A percentile compares a stretch with the other conserved stretches of the same genome.
Evolutionary conservation across 73 alveolate genomes (phyloP).

Genomic region (Paramecium sexaurelia): DNA sequence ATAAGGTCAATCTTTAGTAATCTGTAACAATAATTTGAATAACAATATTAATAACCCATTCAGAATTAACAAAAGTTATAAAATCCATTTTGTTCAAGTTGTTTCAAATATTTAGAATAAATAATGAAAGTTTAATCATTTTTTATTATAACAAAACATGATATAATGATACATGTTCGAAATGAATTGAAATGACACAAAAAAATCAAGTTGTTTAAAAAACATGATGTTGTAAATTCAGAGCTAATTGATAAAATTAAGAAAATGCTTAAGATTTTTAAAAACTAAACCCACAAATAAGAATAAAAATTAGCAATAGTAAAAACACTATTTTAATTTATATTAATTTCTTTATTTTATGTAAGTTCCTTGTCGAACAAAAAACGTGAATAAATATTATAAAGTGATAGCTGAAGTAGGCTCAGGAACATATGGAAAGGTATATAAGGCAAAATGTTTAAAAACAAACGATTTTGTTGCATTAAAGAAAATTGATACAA

Average conservation of each 20-base stretch:
- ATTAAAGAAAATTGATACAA: constrained; percentile 88
- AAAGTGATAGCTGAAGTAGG: constrained; percentile 80
- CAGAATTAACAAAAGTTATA: not conserved
- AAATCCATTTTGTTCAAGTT: not conserved
- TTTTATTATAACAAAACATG: not conserved
- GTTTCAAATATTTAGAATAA: not conserved
- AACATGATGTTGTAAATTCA: no score
- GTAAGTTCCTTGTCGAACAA: constrained; percentile 61
- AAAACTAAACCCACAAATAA: no score
- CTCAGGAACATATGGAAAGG: constrained; percentile 96
- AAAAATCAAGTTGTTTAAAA: no score
- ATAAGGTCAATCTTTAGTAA: not conserved
- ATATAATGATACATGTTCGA: not conserved
- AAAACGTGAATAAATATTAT: constrained; percentile 60
- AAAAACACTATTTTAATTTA: not conserved
- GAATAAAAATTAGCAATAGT: no score
- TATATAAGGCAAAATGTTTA: constrained; percentile 87
- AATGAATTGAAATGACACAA: not conserved
- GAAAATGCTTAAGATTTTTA: no score
- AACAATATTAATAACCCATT: not conserved
- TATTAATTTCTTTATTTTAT: not conserved
- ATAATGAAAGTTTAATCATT: not conserved
- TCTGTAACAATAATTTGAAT: not conserved
- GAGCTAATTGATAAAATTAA: no score
- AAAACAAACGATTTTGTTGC: constrained; percentile 84